Base-by-base conservation (phyloP, 768 basidiomycete genomes). In the Russula griseocarnosa region DNA sequence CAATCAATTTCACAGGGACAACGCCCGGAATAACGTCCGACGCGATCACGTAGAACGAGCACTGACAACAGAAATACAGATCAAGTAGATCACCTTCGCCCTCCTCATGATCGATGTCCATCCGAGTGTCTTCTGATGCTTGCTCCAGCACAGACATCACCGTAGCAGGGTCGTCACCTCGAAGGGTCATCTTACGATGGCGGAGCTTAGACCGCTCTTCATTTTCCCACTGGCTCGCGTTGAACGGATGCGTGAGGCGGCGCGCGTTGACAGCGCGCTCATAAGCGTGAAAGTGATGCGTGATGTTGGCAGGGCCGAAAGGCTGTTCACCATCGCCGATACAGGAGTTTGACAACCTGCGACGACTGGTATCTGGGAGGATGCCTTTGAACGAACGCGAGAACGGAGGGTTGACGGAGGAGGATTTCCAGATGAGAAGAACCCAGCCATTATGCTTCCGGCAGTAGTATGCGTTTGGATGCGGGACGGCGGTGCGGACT, bases 11-110 rank as follows among this genome's bases (percentile, higher is more conserved):
- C 54, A 78, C 74, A 9, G 87, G 83, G 63, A 94, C 79, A 49
- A 93, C 85, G 5, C 88, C 91, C 42, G 90, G 83, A 53, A 92
- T 85, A 57, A 86, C 76, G 18, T 81, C 79, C 26, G 87, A 90
- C 1, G 83, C 86, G 44, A 90, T 78, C 68, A 86, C 84, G 70
- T 87, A 89, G 66, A 87, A 74, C 26, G 85, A 86, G 73, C 92
- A 94, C 70, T 92, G 91, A 70, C 92, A 93, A 72, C 92, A 94
- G 51, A 92, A 77, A 70, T 88, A 93, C 32, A 92, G 78, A 73
- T 93, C 90, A 47, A 93, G 76, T 32, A 88, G 73, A 62, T 79
- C 83, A 26, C 82, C 85, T 34, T 75, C 71, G 67, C 81, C 79
- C 42, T 77, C 76, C 28, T 60, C 62, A n/a, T 57, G 64, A 42